Conservation (phyloP, 2,329 filamentous ascomycete genomes). For the Clonostachys byssicola region DNA sequence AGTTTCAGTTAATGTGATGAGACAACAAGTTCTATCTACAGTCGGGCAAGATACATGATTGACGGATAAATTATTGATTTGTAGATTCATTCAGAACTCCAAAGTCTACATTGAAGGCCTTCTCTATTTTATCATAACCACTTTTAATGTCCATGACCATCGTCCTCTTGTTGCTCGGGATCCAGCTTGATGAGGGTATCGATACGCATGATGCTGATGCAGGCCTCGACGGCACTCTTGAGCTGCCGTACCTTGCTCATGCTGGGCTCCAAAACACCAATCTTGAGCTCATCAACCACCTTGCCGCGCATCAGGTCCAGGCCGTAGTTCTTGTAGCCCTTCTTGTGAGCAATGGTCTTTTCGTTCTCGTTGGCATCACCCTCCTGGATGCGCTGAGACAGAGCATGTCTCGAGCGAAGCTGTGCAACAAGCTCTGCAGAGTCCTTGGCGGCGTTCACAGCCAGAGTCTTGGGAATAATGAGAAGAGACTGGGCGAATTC, state of each 20-base stretch:
- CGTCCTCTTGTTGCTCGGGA: constrained; percentile 73
- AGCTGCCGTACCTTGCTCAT: constrained; percentile 98
- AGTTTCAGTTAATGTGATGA: too few relatives aligned
- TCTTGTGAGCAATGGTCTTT: constrained; percentile 86
- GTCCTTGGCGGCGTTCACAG: constrained; percentile 96
- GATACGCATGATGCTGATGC: constrained; percentile 98
- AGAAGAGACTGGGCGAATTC: constrained; percentile 96
- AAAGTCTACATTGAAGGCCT: constrained; percentile 10
- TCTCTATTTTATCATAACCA: constrained; percentile 11
- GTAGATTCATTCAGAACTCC: constrained; percentile 11
- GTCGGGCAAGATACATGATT: background rate
- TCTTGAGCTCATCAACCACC: constrained; percentile 90
- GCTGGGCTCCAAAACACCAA: constrained; percentile 91
- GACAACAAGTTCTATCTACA: too few relatives aligned
- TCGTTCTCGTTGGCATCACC: constrained; percentile 82
- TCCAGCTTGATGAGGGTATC: constrained; percentile 98
- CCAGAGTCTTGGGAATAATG: constrained; percentile 91
- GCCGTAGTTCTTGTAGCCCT: constrained; percentile 98
- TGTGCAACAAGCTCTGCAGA: constrained; percentile 92
- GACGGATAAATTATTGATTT: background rate
- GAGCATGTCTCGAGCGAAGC: constrained; percentile 87
- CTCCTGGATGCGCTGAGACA: constrained; percentile 88
- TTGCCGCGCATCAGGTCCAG: constrained; percentile 86
- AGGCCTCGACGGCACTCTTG: constrained; percentile 97
- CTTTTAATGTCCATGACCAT: constrained; percentile 77